Conservation (phyloP, 148 eudicot species). For the Chenopodium quinoa region DNA sequence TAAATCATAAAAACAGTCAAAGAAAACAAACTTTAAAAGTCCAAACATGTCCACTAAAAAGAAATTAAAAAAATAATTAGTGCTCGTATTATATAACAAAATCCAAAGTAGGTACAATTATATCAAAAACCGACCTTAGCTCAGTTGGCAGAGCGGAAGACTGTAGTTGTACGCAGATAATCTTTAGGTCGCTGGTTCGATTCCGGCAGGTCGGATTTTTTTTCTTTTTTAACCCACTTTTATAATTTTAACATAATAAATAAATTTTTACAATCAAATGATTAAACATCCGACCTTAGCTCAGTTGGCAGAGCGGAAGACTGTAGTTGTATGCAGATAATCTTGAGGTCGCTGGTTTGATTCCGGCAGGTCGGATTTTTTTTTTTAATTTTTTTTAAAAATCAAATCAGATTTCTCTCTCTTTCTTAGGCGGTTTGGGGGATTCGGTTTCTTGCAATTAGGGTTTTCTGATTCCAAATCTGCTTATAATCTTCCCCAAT, state of each 20-base stretch:
- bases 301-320: slow-evolving; percentile 52
- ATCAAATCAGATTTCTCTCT: too few species aligned
- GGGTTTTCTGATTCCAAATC: neutral
- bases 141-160: slow-evolving; percentile 53
- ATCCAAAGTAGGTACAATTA: too few species aligned
- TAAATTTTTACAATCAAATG: fast-evolving
- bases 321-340: slow-evolving; percentile 29
- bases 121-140: slow-evolving; percentile 20
- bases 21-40: too few species aligned
- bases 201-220: slow-evolving; percentile 70
- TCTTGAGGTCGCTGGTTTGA: slow-evolving; percentile 90
- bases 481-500: neutral
- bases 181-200: slow-evolving; percentile 92
- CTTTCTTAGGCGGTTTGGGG: too few species aligned
- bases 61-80: too few species aligned
- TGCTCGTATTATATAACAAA: too few species aligned
- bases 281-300: slow-evolving; percentile 21
- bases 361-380: slow-evolving; percentile 69
- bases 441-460: neutral
- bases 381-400: neutral
- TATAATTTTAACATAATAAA: too few species aligned
- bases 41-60: too few species aligned
- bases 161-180: slow-evolving; percentile 30
- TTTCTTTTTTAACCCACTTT: neutral
- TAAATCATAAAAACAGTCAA: too few species aligned